Evolutionary conservation across 495 filamentous ascomycete genomes (phyloP), one percentile per base, ranked within the genome.

Genomic region (Penicillium ochrochloron): DNA sequence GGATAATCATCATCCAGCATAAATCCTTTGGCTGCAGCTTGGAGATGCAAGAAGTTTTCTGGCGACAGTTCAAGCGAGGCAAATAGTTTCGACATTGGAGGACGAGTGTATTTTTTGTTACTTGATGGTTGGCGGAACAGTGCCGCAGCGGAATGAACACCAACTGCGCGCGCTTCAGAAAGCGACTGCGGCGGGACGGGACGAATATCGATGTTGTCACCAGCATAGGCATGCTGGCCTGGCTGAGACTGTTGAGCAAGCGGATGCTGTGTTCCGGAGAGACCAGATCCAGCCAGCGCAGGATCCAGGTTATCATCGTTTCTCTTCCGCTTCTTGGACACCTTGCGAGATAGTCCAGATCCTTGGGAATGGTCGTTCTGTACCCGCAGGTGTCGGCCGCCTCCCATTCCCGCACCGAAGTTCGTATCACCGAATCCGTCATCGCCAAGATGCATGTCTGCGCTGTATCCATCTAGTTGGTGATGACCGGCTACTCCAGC

Each of bases 281-380:
- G 59, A 35, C 73, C 73, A 31, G 70, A 60, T 19, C 67, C 73
- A 29, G 70, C 73, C 54, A 82, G 63, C 8, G 79, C 78, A n/a
- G 80, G 80, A 58, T 82, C 80, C 8, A 82, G 76, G 2, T 79
- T 72, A 58, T 78, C 79, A 27, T 81, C 79, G 17, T 74, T 75
- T 57, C 80, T 66, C 65, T 82, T 82, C 10, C 80, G 69, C 57
- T 82, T 82, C 61, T 80, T 81, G 0, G 80, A 76, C 12, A 70
- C 78, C 3, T 74, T 67, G 27, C 80, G 66, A 25, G 78, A 74
- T 62, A 99, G 80, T 11, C 94, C 94, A 12, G 88, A 70, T 5
- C 92, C 88, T 69, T 96, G 93, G 35, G 90, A 81, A 73, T 97
- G 93, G 63, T 86, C 87, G 73, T 93, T 73, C 12, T 67, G 67